Conservation (phyloP, 2,329 filamentous ascomycete genomes). For the Scolecobasidium constrictum region DNA sequence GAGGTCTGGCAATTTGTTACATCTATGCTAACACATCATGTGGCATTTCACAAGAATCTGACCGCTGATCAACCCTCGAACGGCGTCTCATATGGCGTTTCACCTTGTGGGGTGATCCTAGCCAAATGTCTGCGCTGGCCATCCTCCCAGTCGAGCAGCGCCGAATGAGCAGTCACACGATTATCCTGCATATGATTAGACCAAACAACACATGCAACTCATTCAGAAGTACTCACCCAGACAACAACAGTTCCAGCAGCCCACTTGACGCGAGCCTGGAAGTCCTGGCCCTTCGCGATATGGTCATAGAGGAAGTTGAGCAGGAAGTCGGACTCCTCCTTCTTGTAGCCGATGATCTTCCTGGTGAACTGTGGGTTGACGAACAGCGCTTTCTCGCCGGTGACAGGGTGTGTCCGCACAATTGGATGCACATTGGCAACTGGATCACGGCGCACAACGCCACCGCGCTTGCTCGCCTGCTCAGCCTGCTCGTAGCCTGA, state of each 20-base stretch:
- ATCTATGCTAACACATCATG: no score
- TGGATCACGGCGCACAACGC: constrained; percentile 65
- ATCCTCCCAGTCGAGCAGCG: constrained; percentile 70
- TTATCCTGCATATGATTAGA: constrained; percentile 35
- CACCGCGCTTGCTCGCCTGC: constrained; percentile 52
- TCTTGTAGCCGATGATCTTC: constrained; percentile 71
- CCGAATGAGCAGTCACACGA: constrained; percentile 67
- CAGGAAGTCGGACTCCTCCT: constrained; percentile 71
- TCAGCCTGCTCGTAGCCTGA: constrained; percentile 73
- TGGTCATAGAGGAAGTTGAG: constrained; percentile 71
- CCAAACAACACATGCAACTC: background rate
- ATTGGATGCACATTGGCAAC: constrained; percentile 66
- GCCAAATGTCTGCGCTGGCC: constrained; percentile 71
- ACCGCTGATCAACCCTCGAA: constrained; percentile 27
- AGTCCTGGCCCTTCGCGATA: constrained; percentile 59
- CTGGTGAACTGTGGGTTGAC: constrained; percentile 81
- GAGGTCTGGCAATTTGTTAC: no score
- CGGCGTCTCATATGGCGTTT: constrained; percentile 59
- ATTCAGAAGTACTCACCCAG: constrained; percentile 50
- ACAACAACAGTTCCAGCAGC: constrained; percentile 69
- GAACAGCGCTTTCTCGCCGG: constrained; percentile 73
- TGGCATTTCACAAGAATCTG: no score
- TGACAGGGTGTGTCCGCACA: constrained; percentile 69
- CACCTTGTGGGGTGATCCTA: constrained; percentile 73
- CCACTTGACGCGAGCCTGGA: constrained; percentile 69